Evolutionary conservation across 495 filamentous ascomycete species (phyloP).

Genomic region (Penicillium roqueforti): DNA sequence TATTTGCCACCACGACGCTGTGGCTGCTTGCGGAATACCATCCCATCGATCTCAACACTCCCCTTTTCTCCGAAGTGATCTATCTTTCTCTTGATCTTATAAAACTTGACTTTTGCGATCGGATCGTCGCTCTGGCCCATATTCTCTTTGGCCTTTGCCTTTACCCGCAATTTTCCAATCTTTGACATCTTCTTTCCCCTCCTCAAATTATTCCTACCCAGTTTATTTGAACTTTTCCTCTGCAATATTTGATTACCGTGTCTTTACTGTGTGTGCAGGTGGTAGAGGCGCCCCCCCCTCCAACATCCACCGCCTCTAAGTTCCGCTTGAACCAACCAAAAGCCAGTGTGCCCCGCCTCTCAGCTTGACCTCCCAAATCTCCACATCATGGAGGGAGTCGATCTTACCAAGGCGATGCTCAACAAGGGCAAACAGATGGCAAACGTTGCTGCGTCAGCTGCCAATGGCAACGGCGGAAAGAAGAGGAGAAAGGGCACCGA

Average conservation of each 20-base stretch:
- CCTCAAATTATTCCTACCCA: neutral
- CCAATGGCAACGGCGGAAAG: slow-evolving; percentile 66
- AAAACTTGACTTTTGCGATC: neutral
- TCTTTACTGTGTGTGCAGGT: neutral
- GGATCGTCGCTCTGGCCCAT: neutral
- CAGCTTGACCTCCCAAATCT: slow-evolving; percentile 19
- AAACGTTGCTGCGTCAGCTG: slow-evolving; percentile 51
- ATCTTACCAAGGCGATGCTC: slow-evolving; percentile 69
- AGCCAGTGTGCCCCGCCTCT: slow-evolving; percentile 24
- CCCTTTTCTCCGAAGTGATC: slow-evolving; percentile 5
- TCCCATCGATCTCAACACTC: neutral
- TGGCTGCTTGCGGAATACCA: slow-evolving; percentile 26
- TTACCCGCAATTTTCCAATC: neutral
- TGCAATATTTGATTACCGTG: neutral
- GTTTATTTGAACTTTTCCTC: neutral
- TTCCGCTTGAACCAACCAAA: slow-evolving; percentile 11
- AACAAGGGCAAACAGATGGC: slow-evolving; percentile 78
- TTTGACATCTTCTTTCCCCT: neutral
- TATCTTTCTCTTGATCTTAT: neutral
- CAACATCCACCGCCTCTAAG: slow-evolving; percentile 12
- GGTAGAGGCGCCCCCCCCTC: slow-evolving; percentile 10
- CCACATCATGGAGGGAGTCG: slow-evolving; percentile 66
- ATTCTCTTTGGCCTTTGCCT: neutral
- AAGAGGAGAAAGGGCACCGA: slow-evolving; percentile 84
- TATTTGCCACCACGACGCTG: slow-evolving; percentile 18